Percentiles rank a stretch among this genome's conserved stretches.
These are phyloP conservation scores for Corniculantispora saksenae DNA, from an alignment of 2,329 filamentous ascomycete genomes.

Conservation along the genomic window DNA sequence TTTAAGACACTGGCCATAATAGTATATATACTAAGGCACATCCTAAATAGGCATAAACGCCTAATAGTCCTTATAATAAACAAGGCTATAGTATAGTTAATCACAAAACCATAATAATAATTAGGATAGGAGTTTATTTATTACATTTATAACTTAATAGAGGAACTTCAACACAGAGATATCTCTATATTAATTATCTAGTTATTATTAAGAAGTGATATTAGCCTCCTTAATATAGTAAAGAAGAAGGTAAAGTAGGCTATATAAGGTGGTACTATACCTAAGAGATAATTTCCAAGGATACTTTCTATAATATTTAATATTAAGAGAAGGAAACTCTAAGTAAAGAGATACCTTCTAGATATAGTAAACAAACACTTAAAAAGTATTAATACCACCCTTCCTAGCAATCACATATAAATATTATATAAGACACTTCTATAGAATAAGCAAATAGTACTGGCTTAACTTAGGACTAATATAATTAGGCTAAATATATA, in stretches of 20 bases:
- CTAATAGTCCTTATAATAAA: constrained; percentile 24
- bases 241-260: too few species aligned
- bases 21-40: constrained; percentile 7
- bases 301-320: too few species aligned
- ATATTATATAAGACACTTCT: constrained; percentile 22
- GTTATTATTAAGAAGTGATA: too few species aligned
- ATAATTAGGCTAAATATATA: not conserved
- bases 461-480: not conserved
- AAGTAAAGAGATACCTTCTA: too few species aligned
- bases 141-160: constrained; percentile 24
- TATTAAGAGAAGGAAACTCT: too few species aligned
- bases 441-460: not conserved
- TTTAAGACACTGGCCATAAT: not conserved
- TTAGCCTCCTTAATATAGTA: too few species aligned
- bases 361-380: too few species aligned
- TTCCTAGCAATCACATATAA: constrained; percentile 23
- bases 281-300: too few species aligned
- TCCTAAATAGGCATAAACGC: constrained; percentile 19
- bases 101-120: constrained; percentile 24
- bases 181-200: too few species aligned
- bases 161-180: too few species aligned
- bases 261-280: too few species aligned
- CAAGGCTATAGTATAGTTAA: constrained; percentile 22
- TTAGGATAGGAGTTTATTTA: constrained; percentile 25
- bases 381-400: not conserved